Evolutionary conservation across 495 filamentous ascomycete genomes (phyloP), one percentile per base, ranked within the genome.

Genomic region (Talaromyces borbonicus): DNA sequence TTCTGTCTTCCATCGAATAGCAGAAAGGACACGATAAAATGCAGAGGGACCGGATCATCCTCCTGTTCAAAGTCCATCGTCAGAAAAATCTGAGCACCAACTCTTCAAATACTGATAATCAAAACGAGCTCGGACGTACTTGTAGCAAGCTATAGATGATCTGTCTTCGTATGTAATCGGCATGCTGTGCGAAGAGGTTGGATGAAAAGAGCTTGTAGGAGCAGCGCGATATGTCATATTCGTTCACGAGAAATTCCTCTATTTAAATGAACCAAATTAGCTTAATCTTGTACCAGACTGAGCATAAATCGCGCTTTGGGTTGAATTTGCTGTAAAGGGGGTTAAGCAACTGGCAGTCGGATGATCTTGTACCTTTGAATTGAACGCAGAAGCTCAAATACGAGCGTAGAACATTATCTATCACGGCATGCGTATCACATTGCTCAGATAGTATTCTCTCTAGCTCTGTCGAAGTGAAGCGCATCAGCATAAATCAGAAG

Each of bases 121-220:
- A 42, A 37, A n/a, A 14, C 11, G 36, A n/a, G 15, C 24, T 2
- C 9, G 14, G 12, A 39, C 60, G 37, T 62, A 82, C 89, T 71
- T 95, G 89, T 51, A 96, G 65, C 32, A 98, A 67, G 55, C 85
- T 83, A 67, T 94, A 92, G 46, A 96, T 79, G 55, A 98, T 85
- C 71, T 96, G 92, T 44, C 79, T 81, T 50, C 93, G 86, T 46
- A 97, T 84, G 68, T 97, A 96, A 39, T 89, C 83, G 45, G 75
- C 72, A 57, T 97, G 80, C 7, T 68, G 62, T 35, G 63, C 57
- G 58, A 94, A 97, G 47, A 98, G 68, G 22, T 53, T 63, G 53
- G 88, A 88, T 23, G 84, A 71, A 23, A 90, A 72, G 19, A 98
- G 79, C 53, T 76, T 80, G 61, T 87, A 87, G 49, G 84, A 84